Percentiles rank a stretch among this genome's conserved stretches.
phyloP scores from a whole-genome alignment of 2,329 filamentous ascomycete species.

The Fusarium compactum region DNA sequence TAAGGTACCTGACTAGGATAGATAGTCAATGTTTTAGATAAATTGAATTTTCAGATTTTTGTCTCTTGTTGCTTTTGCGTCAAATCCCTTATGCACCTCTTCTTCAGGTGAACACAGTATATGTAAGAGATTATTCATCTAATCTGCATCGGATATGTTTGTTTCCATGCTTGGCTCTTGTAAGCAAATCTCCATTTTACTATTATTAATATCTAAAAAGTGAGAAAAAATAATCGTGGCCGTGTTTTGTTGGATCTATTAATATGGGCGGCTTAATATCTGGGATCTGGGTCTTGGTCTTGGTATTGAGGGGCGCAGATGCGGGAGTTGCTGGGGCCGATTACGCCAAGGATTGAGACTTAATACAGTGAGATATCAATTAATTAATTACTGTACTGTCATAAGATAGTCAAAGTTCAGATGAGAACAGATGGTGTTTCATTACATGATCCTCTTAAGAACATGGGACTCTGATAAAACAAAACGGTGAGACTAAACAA shows the following conservation, averaged over 20 bases:
- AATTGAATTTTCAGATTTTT: conserved; percentile 1
- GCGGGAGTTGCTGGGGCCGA: conserved; percentile 16
- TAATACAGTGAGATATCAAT: neutral
- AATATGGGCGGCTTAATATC: conserved; percentile 2
- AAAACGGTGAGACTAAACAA: conserved; percentile 13
- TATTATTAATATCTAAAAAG: neutral
- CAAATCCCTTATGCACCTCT: neutral
- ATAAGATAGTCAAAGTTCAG: conserved; percentile 11
- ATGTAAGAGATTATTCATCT: conserved; percentile 1
- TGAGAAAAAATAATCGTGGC: conserved; percentile 11
- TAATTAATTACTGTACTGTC: neutral
- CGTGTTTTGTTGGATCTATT: conserved; percentile 17
- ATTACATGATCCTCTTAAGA: conserved; percentile 13
- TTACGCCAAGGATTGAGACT: conserved; percentile 19
- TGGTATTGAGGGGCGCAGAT: conserved; percentile 19
- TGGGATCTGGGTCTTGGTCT: conserved; percentile 8
- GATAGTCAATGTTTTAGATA: conserved; percentile 20
- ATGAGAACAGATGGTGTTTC: conserved; percentile 17
- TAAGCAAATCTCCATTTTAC: neutral
- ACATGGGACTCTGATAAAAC: conserved; percentile 12
- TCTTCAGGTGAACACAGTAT: conserved; percentile 13
- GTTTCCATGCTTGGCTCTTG: conserved; percentile 3
- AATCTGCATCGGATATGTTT: conserved; percentile 13
- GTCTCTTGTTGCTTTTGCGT: conserved; percentile 12
- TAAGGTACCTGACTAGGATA: neutral